phyloP scores from a whole-genome alignment of 805 yeast species.

The Hanseniaspora hatyaiensis region DNA sequence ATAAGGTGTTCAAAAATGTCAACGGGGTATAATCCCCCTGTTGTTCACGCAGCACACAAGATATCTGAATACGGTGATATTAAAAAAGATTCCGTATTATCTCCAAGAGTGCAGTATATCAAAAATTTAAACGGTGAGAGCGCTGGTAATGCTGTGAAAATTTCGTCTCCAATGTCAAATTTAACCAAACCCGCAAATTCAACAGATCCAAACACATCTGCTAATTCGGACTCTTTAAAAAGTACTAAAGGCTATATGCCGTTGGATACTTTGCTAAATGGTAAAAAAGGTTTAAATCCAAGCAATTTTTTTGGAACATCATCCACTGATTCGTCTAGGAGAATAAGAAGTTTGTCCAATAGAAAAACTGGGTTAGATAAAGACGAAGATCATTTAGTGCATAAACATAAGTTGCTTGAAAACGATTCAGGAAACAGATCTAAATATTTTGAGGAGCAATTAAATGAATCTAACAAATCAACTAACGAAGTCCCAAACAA shows the following conservation, averaged over 20 bases:
- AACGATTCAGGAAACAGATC: not conserved
- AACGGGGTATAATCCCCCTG: not conserved
- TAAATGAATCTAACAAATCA: not conserved
- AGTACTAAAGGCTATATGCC: not conserved
- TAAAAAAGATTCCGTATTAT: not conserved
- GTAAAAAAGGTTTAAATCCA: not conserved
- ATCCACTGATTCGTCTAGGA: not conserved
- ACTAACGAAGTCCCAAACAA: not conserved
- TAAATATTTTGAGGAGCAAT: not conserved
- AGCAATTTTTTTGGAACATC: slow-evolving; percentile 1
- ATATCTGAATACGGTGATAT: not conserved
- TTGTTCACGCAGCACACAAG: not conserved
- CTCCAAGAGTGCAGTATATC: too few relatives aligned
- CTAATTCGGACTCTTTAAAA: too few relatives aligned
- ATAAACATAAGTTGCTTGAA: too few relatives aligned
- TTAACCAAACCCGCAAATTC: not conserved
- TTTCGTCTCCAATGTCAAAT: slow-evolving; percentile 9
- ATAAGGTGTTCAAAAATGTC: not conserved
- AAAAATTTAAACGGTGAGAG: too few relatives aligned
- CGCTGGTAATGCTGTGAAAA: not conserved
- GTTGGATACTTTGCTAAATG: not conserved
- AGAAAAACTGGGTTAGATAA: not conserved
- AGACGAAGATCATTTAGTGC: too few relatives aligned
- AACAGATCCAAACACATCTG: not conserved
- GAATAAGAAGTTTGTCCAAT: not conserved